These are phyloP conservation scores for Ganoderma lingzhi DNA, from an alignment of 1,284 basidiomycete species.

Conservation along the genomic window DNA sequence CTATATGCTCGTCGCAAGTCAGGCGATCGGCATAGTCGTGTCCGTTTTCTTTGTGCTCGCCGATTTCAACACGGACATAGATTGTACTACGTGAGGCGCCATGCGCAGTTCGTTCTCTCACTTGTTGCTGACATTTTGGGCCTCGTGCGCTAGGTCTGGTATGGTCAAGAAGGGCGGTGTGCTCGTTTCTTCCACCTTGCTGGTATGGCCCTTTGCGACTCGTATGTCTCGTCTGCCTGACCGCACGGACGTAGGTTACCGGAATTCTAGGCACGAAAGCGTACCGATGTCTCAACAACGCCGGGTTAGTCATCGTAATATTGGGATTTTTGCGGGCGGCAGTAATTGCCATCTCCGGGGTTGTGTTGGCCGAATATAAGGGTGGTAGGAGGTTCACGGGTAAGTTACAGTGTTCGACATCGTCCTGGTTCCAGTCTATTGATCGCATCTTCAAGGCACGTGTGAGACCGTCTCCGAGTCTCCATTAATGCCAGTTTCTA, in stretches of 20 bases:
- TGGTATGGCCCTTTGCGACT: conserved; percentile 19
- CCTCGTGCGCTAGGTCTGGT: conserved; percentile 13
- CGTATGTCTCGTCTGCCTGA: conserved; percentile 5
- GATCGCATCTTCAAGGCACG: conserved; percentile 28
- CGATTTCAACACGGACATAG: conserved; percentile 51
- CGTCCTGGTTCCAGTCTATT: background rate
- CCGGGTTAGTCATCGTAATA: conserved; percentile 55
- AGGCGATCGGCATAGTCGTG: conserved; percentile 58
- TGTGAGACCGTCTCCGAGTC: conserved; percentile 30
- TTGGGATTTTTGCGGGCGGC: conserved; percentile 52
- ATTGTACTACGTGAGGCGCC: conserved; percentile 48
- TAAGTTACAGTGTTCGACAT: conserved; percentile 31
- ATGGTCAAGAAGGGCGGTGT: conserved; percentile 27
- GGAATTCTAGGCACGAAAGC: conserved; percentile 73
- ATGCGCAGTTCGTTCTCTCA: background rate
- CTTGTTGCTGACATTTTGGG: conserved; percentile 3
- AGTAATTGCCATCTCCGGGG: conserved; percentile 50
- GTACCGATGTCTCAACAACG: conserved; percentile 68
- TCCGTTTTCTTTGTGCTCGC: conserved; percentile 54
- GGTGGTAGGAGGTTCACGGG: conserved; percentile 56
- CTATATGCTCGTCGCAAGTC: conserved; percentile 62
- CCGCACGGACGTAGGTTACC: conserved; percentile 54
- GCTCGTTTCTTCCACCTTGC: conserved; percentile 21
- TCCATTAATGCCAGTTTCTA: conserved; percentile 52
- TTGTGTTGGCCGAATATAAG: conserved; percentile 50